Evolutionary conservation across 371 early-diverging fungal genomes (phyloP).

Genomic region (Mucor circinelloides): DNA sequence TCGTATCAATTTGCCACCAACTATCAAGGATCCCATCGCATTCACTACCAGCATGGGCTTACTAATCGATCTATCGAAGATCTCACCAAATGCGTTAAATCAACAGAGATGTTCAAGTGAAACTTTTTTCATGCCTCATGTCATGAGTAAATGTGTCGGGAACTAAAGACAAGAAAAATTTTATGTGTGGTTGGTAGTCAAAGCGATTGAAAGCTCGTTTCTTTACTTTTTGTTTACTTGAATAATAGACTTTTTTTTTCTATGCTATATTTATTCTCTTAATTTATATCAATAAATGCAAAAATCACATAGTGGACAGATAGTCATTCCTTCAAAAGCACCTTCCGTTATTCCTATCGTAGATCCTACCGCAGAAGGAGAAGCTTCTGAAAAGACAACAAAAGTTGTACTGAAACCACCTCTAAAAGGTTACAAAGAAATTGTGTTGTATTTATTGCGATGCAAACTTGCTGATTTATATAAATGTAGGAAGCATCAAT

Average conservation of each 20-base stretch:
- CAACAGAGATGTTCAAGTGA: not conserved
- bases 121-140: not conserved
- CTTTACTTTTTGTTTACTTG: not conserved
- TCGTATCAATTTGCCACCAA: no score
- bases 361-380: conserved; percentile 38
- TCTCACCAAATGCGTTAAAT: not conserved
- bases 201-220: not conserved
- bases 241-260: conserved; percentile 1
- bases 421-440: conserved; percentile 44
- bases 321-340: conserved; percentile 46
- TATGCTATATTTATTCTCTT: not conserved
- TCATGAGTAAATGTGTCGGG: not conserved
- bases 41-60: not conserved
- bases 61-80: not conserved
- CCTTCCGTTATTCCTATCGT: conserved; percentile 65
- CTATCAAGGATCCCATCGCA: no score
- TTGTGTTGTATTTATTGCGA: not conserved
- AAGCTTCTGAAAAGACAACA: conserved; percentile 24
- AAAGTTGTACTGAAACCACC: conserved; percentile 27
- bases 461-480: not conserved
- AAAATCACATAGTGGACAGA: conserved; percentile 43
- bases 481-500: conserved; percentile 28
- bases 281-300: conserved; percentile 19
- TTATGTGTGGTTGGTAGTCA: not conserved
- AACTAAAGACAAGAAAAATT: not conserved